Conservation (phyloP, 2,329 filamentous ascomycete genomes). For the Colletotrichum aenigma region DNA sequence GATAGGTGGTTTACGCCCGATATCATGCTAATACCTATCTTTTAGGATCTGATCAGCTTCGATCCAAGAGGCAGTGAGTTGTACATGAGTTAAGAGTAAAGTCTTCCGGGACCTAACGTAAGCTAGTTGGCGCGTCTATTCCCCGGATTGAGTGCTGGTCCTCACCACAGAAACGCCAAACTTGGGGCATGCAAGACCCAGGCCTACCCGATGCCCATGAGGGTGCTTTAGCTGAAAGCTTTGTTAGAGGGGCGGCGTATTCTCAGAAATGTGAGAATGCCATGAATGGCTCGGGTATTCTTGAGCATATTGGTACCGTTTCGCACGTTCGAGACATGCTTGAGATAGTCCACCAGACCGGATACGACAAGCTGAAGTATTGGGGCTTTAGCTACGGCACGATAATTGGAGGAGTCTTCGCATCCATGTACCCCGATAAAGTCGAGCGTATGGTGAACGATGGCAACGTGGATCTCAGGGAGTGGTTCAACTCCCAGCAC, state of each 20-base stretch:
- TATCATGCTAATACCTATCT: not conserved
- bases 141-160: slow-evolving; percentile 58
- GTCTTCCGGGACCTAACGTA: not conserved
- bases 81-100: too few species aligned
- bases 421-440: slow-evolving; percentile 54
- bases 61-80: slow-evolving; percentile 52
- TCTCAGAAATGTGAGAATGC: slow-evolving; percentile 46
- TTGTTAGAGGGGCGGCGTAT: slow-evolving; percentile 44
- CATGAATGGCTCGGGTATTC: slow-evolving; percentile 38
- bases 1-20: not conserved
- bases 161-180: slow-evolving; percentile 40
- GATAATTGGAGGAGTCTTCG: slow-evolving; percentile 55
- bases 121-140: slow-evolving; percentile 48
- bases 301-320: slow-evolving; percentile 46
- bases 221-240: slow-evolving; percentile 49
- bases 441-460: slow-evolving; percentile 57
- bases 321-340: slow-evolving; percentile 53
- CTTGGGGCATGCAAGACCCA: slow-evolving; percentile 49
- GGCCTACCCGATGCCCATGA: slow-evolving; percentile 51
- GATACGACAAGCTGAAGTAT: slow-evolving; percentile 48
- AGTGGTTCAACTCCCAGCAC: slow-evolving; percentile 52
- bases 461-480: slow-evolving; percentile 58
- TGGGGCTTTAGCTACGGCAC: slow-evolving; percentile 63
- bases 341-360: slow-evolving; percentile 46
- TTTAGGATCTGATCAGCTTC: slow-evolving; percentile 53